Percentiles rank a stretch among this genome's conserved stretches.
Evolutionary conservation across 257 asterid species (phyloP).

Genomic region (Lavandula angustifolia): DNA sequence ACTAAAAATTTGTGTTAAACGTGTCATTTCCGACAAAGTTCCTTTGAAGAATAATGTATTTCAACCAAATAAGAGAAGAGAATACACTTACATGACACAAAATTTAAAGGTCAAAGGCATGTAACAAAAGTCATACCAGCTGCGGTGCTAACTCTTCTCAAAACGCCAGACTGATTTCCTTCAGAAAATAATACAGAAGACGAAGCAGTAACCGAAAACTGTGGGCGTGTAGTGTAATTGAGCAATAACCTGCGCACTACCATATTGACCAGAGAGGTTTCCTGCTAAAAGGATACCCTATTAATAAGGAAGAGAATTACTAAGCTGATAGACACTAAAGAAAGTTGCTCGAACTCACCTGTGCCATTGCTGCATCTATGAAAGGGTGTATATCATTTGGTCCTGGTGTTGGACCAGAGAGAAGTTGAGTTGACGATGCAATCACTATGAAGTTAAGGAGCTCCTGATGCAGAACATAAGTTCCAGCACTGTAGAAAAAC

Average conservation of each 20-base stretch:
- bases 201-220: constrained; percentile 50
- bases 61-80: constrained; percentile 23
- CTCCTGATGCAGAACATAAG: constrained; percentile 80
- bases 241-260: constrained; percentile 68
- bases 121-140: constrained; percentile 63
- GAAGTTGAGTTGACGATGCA: constrained; percentile 91
- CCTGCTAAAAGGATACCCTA: constrained; percentile 53
- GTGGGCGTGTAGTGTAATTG: constrained; percentile 67
- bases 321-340: constrained; percentile 15
- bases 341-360: constrained; percentile 48
- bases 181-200: constrained; percentile 61
- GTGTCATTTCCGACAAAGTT: neutral
- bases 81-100: constrained; percentile 9
- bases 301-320: constrained; percentile 14
- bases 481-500: constrained; percentile 54
- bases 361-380: constrained; percentile 81
- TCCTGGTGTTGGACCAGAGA: constrained; percentile 90
- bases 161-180: constrained; percentile 74
- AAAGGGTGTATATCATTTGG: constrained; percentile 85
- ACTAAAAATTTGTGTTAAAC: neutral
- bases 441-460: constrained; percentile 80
- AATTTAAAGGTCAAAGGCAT: constrained; percentile 10
- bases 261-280: constrained; percentile 61
- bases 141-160: constrained; percentile 87
- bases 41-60: constrained; percentile 11